These are phyloP conservation scores for Pseudopyricularia javanii DNA, from an alignment of 2,329 filamentous ascomycete genomes.

Conservation along the genomic window DNA sequence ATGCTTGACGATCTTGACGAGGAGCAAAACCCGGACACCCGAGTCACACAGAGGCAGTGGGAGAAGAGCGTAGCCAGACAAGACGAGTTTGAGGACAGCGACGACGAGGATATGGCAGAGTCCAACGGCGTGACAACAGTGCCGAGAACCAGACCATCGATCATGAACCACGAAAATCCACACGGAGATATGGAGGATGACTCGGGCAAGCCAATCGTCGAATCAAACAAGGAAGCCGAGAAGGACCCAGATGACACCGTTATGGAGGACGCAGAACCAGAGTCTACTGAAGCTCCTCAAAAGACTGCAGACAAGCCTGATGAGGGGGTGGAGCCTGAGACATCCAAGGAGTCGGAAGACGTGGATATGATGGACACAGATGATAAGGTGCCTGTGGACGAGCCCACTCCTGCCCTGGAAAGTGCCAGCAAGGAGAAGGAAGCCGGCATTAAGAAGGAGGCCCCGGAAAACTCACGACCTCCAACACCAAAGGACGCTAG, in stretches of 20 bases:
- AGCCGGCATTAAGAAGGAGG: slow-evolving; percentile 3
- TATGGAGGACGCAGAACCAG: slow-evolving; percentile 1
- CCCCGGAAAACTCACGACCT: background rate
- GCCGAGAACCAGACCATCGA: slow-evolving; percentile 31
- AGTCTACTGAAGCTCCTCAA: background rate
- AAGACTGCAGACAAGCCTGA: background rate
- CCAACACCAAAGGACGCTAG: background rate
- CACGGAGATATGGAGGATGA: slow-evolving; percentile 26
- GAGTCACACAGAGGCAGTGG: slow-evolving; percentile 70
- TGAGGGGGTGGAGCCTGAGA: background rate
- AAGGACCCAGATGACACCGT: slow-evolving; percentile 1
- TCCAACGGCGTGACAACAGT: slow-evolving; percentile 56
- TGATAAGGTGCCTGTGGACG: background rate
- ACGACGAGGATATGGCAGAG: slow-evolving; percentile 70
- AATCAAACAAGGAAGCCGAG: background rate
- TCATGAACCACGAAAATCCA: slow-evolving; percentile 37
- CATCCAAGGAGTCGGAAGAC: background rate
- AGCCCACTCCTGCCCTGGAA: background rate
- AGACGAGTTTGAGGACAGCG: slow-evolving; percentile 76
- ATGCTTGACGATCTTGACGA: slow-evolving; percentile 62
- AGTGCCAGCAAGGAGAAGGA: background rate
- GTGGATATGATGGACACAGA: slow-evolving; percentile 2
- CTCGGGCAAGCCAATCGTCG: background rate
- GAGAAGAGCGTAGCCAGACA: slow-evolving; percentile 67
- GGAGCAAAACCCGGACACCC: slow-evolving; percentile 73